Evolutionary conservation across 257 asterid species (phyloP), one percentile per base, ranked within the genome.

Genomic region (Rubia yunnanensis): DNA sequence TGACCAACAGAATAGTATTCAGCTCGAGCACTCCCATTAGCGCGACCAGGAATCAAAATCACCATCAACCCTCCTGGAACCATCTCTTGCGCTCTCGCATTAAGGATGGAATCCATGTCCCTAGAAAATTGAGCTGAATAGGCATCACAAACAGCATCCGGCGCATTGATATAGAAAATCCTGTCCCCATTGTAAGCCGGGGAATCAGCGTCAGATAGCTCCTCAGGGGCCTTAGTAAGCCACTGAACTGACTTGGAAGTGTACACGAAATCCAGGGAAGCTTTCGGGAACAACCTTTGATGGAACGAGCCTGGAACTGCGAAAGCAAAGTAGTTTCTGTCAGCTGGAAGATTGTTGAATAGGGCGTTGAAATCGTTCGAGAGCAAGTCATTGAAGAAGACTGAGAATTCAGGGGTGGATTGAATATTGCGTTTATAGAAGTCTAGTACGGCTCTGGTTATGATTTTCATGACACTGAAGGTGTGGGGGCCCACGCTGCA

Each of bases 321-420:
- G 28, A 76, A 77, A 7, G 76, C 80, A 38, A 69, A 65, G 11
- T 74, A 85, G 5, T 73, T 56, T 18, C 69, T 76, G 15, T 70
- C 24, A 35, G 72, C 72, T 53, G 85, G 85, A 48, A 85, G 79
- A 30, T 78, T 75, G 7, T 39, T 67, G 65, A 85, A 81, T 22
- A 85, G 82, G 53, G 78, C 75, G 69, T 81, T 81, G 84, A 83
- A 86, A 71, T 86, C 83, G 34, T 83, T 79, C 60, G 61, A 38
- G n/a, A 74, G 18, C 60, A 74, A 81, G 63, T 83, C 86, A 24
- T 76, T 85, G 15, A 83, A 79, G 70, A 81, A 74, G 60, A 83
- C 80, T 0, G 72, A 85, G 50, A 79, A 81, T 18, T 81, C 60
- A 24, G 81, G 28, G 59, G 26, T 32, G 67, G 77, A 0, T 52